Evolutionary conservation across 2,329 filamentous ascomycete genomes (phyloP).

Genomic region (Karstenula rhodostoma): DNA sequence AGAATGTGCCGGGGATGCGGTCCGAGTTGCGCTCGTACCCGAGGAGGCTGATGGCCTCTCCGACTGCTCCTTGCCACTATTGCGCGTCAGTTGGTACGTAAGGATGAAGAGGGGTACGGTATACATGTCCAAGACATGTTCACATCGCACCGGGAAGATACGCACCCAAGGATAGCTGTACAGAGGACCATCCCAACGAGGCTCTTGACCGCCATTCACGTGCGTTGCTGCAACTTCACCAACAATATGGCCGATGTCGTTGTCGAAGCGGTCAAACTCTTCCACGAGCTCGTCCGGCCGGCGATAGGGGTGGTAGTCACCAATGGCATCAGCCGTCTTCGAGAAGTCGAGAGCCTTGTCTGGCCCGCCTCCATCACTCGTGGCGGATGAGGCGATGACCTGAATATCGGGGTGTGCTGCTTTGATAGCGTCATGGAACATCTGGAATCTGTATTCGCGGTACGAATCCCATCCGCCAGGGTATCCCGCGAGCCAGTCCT

Average conservation of each 20-base stretch:
- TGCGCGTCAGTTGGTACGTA: background rate
- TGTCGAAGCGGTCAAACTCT: slow-evolving; percentile 54
- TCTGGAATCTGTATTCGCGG: slow-evolving; percentile 43
- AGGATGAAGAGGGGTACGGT: background rate
- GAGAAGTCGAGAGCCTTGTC: slow-evolving; percentile 27
- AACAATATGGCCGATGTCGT: slow-evolving; percentile 45
- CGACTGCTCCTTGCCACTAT: slow-evolving; percentile 60
- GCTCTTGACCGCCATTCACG: slow-evolving; percentile 35
- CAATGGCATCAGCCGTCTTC: slow-evolving; percentile 28
- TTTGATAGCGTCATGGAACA: slow-evolving; percentile 46
- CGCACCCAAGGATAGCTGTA: slow-evolving; percentile 53
- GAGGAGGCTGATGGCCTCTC: slow-evolving; percentile 71
- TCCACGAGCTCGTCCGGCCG: slow-evolving; percentile 54
- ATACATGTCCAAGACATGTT: no score
- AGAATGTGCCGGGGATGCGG: slow-evolving; percentile 60
- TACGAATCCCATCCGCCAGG: slow-evolving; percentile 39
- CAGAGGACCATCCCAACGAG: slow-evolving; percentile 36
- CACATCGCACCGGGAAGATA: background rate
- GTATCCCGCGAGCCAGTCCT: slow-evolving; percentile 48
- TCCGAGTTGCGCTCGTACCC: slow-evolving; percentile 72
- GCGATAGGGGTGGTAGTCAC: slow-evolving; percentile 56
- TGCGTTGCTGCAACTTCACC: slow-evolving; percentile 48
- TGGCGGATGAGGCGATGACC: slow-evolving; percentile 44
- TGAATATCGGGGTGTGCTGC: slow-evolving; percentile 46
- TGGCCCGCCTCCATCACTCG: slow-evolving; percentile 33